Base-by-base conservation (phyloP, 2,329 filamentous ascomycete genomes). In the Aureobasidium sp. region DNA sequence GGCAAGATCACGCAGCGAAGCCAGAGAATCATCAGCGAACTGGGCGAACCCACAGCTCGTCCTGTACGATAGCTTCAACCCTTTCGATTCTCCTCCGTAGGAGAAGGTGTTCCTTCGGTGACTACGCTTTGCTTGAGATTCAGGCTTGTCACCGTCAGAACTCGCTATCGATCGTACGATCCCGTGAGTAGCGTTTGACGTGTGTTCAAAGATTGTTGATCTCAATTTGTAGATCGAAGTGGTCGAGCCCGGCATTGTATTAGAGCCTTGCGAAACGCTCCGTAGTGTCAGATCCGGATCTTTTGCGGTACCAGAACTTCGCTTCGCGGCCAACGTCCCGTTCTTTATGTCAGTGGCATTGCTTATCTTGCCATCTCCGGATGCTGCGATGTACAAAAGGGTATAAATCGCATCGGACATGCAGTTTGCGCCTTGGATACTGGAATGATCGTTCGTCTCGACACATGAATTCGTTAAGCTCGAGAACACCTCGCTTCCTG, bases 21-120 rank as follows among this genome's bases (percentile, higher is more conserved):
- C 25, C 14, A 42, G 34, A 13, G 39, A 29, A 3, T 44, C 2
- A 34, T 55, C 51, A 5, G 21, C 34, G 10, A 55, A 55, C 9
- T 11, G 36, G 5, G 11, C 39, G 29, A 55, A 55, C 25, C 21
- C 39, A 55, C 25, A 55, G 8, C 25, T n/a, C 9, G 39, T 30
- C 25, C 51, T 55, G 25, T 55, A 55, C 13, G 39, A 55, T 30
- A 55, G 51, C 51, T 55, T 55, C 25, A 55, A 44, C 11, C 51
- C 51, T 16, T 42, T 55, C 13, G 30, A n/a, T n/a, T n/a, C n/a
- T n/a, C 25, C 39, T 44, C 51, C 51, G n/a, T 55, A 55, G 3
- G 51, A 55, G 16, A 55, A 55, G 51, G 51, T 36, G 25, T 55
- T 44, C 39, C 51, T 55, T 44, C 39, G 5, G 14, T 44, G 25